phyloP scores from a whole-genome alignment of 2,329 filamentous ascomycete genomes.

The Aureobasidium sp. region DNA sequence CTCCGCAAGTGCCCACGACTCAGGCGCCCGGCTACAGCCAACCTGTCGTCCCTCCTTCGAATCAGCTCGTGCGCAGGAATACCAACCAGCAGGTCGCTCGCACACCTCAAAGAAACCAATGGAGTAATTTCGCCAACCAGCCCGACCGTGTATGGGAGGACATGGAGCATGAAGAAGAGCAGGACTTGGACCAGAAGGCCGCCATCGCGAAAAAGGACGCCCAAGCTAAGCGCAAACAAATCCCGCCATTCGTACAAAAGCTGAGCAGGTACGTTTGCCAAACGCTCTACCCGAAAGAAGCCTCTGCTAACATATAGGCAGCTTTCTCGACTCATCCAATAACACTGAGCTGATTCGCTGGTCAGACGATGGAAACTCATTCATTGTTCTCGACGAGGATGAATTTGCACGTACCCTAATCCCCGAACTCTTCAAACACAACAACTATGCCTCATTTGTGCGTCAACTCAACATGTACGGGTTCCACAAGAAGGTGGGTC shows the following conservation, averaged over 20 bases:
- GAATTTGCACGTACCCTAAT: constrained; percentile 69
- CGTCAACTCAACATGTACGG: constrained; percentile 56
- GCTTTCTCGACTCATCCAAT: constrained; percentile 86
- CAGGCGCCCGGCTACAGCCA: constrained; percentile 19
- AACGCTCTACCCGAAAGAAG: constrained; percentile 13
- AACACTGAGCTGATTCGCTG: constrained; percentile 94
- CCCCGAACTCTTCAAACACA: constrained; percentile 69
- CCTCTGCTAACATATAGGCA: constrained; percentile 30
- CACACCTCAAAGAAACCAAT: constrained; percentile 28
- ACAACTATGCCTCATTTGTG: constrained; percentile 70
- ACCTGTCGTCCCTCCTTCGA: constrained; percentile 24
- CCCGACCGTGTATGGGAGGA: constrained; percentile 29
- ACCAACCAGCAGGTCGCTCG: constrained; percentile 39
- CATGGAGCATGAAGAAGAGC: constrained; percentile 60
- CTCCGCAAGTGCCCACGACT: constrained; percentile 20
- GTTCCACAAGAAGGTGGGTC: constrained; percentile 48
- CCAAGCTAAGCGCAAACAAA: constrained; percentile 84
- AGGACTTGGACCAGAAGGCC: constrained; percentile 70
- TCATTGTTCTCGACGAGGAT: constrained; percentile 93
- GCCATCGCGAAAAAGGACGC: constrained; percentile 77
- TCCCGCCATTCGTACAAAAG: constrained; percentile 96
- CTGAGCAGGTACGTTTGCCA: constrained; percentile 68
- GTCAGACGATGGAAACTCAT: constrained; percentile 94
- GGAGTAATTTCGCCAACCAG: constrained; percentile 32
- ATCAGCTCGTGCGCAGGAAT: constrained; percentile 38